These are phyloP conservation scores for Niveomyces coronatus DNA, from an alignment of 2,329 filamentous ascomycete species.

Conservation along the genomic window DNA sequence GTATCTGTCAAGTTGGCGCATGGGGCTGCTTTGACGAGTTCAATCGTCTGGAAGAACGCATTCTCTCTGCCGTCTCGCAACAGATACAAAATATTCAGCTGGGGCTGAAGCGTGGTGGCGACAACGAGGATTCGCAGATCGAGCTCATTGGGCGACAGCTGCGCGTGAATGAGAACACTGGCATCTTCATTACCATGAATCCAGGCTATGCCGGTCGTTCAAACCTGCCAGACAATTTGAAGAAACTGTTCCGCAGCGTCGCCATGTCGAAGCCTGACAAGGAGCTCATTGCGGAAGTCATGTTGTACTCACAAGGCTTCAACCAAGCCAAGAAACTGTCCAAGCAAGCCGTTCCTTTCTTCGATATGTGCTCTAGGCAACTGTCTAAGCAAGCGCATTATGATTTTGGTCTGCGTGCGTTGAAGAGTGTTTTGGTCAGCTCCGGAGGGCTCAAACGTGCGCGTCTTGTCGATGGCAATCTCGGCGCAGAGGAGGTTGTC, in stretches of 20 bases:
- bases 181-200: constrained; percentile 99
- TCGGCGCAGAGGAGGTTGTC: constrained; percentile 60
- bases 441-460: constrained; percentile 91
- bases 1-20: constrained; percentile 96
- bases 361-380: constrained; percentile 72
- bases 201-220: constrained; percentile 97
- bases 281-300: constrained; percentile 97
- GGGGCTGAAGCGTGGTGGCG: constrained; percentile 73
- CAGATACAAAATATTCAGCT: constrained; percentile 99
- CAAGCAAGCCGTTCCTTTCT: constrained; percentile 95
- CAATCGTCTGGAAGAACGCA: constrained; percentile 96
- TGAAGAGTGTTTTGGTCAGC: constrained; percentile 98
- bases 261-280: constrained; percentile 99
- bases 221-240: constrained; percentile 95
- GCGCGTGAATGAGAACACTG: constrained; percentile 82
- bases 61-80: constrained; percentile 94
- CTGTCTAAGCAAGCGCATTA: constrained; percentile 98
- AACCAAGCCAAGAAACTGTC: constrained; percentile 90
- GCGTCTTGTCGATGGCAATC: constrained; percentile 49
- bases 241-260: constrained; percentile 98
- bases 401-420: constrained; percentile 91
- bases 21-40: constrained; percentile 99
- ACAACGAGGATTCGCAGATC: constrained; percentile 79
- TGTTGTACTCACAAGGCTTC: constrained; percentile 99
- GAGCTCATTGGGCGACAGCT: constrained; percentile 89